Base-by-base conservation (phyloP, 768 basidiomycete genomes). In the Tubosaeta sp. region DNA sequence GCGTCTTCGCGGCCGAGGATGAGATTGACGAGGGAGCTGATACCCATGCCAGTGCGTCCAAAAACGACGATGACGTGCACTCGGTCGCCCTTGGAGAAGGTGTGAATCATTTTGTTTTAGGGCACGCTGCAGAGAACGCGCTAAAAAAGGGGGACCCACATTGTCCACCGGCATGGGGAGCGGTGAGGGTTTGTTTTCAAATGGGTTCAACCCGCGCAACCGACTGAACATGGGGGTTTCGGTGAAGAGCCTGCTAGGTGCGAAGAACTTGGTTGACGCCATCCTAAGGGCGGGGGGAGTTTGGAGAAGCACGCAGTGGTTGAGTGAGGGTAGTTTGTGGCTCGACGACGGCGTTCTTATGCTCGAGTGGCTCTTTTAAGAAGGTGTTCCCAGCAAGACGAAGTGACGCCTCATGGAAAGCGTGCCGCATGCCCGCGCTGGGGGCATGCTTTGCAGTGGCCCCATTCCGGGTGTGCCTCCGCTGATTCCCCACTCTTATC, bases 1-100 rank as follows among this genome's bases (percentile, higher is more conserved):
- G 67, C 68, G 45, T 66, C 64, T 56, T 68, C 68, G 43, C 58
- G 64, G 17, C 68, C 63, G 45, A 65, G 52, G 53, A 68, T 70
- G 29, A 68, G 37, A 34, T 68, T 68, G 14, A 68, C 67, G 49
- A 68, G 59, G 12, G 67, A 68, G 37, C 67, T 68, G 50, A 68
- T 54, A 0, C 67, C 67, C 57, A 67, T 64, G 16, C 68, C 68
- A 2, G 68, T 68, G 12, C 68, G 66, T 53, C 67, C 67, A 49
- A 70, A 68, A 54, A 68, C 54, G 50, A 68, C 68, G 6, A 68
- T 17, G 44, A 66, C 65, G 46, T 68, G 65, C 35, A 66, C 65
- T 3, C 64, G 55, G 62, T 65, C 65, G 10, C 64, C 65, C 66
- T 66, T 50, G 51, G 33, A 32, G 17, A 27, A 6, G 22, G 11